Evolutionary conservation across 2,329 filamentous ascomycete genomes (phyloP), one percentile per base, ranked within the genome.

Genomic region (Phialophora macrospora): DNA sequence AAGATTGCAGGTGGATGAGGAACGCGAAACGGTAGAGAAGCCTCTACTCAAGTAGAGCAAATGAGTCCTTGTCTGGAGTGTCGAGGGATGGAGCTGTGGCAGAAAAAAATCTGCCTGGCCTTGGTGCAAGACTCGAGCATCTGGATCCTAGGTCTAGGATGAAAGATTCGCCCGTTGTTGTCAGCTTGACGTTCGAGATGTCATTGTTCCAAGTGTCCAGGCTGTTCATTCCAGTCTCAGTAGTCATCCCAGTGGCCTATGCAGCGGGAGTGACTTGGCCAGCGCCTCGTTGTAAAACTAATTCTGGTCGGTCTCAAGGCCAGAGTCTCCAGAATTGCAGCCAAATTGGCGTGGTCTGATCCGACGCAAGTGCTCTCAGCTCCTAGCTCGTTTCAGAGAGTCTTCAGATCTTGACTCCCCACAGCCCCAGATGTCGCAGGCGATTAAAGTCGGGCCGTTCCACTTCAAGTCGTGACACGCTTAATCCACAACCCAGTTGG

Each of bases 401-500:
- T 34, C 17, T 4, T 34, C 52, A 17, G 24, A n/a, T 55, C 12
- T 20, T 30, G 8, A 34, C 28, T n/a, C 20, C 26, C n/a, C 14
- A 30, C 28, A 55, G 51, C 26, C 1, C 48, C 51, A 32, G 26
- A 32, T 32, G n/a, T 55, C 26, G 24, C 52, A 52, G 26, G 48
- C 12, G 48, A 28, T 24, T 11, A 11, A 52, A 52, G 5, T 55
- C n/a, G 52, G 26, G 5, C 17, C 14, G 26, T 26, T 1, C 34
- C 51, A 44, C 24, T 7, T 84, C 76, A 89, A 67, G 83, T 85
- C 22, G 90, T 93, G 67, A 93, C 88, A 69, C 92, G 84, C 73
- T 89, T 85, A 57, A 96, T 90, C 92, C 92, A 96, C 9, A 96
- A 78, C 32, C 85, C 85, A 0, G 88, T 89, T 11, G 86, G 86